Base-by-base conservation (phyloP, 805 yeast genomes). In the Saccharomyces jurei region DNA sequence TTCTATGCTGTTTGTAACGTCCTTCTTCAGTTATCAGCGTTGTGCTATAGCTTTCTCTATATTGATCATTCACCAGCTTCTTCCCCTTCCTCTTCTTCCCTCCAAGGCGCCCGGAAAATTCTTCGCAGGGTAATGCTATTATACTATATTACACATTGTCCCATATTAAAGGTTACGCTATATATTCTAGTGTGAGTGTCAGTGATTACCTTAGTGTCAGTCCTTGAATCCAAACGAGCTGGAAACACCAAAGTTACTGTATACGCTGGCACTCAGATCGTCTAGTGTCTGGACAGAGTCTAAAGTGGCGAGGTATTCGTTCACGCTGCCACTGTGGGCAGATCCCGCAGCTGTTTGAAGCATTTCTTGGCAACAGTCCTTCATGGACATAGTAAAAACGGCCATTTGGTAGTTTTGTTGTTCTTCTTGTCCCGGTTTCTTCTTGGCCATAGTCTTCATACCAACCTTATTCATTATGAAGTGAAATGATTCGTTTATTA, bases 261-360 rank as follows among this genome's bases (percentile, higher is more conserved):
- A 91, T 8, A 91, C 91, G 60, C 89, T 79, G 4, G 97, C 97
- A 71, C 96, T 85, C 60, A 91, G 78, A 56, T 89, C 96, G 60
- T 88, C 95, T 54, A 91, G 77, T 58, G 84, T 89, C 3, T 59
- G 56, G 2, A 65, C 57, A 9, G 64, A 48, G 49, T 68, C 67
- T 13, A 68, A 52, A 21, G 62, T 55, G 48, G 62, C 55, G 30
- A 67, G 46, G 44, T 53, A 62, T 36, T 58, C 57, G 53, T 66
- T 67, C 44, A 60, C 61, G 56, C 55, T 2, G 46, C 22, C 3
- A 14, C 21, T 8, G 44, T 48, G 25, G 44, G 44, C 11, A 6
- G 66, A 62, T 6, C 60, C 64, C 4, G 60, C 56, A n/a, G 64
- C 64, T 28, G 62, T 62, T 41, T 60, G 60, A 50, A 62, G 48